Evolutionary conservation across 2,329 filamentous ascomycete genomes (phyloP), one percentile per base, ranked within the genome.

Genomic region (Fusarium miscanthi): DNA sequence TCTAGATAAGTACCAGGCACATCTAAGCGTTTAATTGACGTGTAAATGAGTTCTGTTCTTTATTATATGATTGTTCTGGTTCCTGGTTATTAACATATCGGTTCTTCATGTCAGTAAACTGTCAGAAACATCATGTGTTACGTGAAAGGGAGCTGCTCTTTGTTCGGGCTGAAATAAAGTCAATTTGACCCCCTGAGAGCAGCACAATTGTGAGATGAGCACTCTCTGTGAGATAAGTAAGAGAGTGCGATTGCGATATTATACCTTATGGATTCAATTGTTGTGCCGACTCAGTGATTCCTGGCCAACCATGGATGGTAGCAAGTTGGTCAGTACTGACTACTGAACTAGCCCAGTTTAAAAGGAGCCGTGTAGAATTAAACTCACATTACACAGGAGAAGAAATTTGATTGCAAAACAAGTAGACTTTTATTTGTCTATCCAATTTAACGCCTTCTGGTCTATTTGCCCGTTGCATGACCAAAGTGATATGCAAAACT

Each of bases 401-500:
- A 35, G 35, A n/a, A 21, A 25, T 4, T 42, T 45, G 33, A 30
- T 37, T 51, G 8, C 52, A 31, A 25, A 64, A 59, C 19, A 69
- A 38, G 40, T 48, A 68, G 58, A 72, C 54, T 57, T 72, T 42
- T 58, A 52, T 64, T 43, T 59, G 63, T 72, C 67, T 59, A 61
- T 59, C 58, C 40, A 69, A 61, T 65, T 40, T 5, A 73, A 72
- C 70, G 70, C 70, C 70, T 56, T 68, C 46, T 63, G 70, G 59
- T 73, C 70, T 74, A 72, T 64, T 65, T 67, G 49, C 62, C 61
- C 54, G 31, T 57, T 45, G 53, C 63, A 74, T 60, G 70, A 72
- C 71, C 70, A 48, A 38, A 45, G 52, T 71, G 52, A 42, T 59
- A 73, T 73, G 61, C 69, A 65, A 69, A 64, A 70, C 54, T 68